These are phyloP conservation scores for Entamoeba nuttalli DNA, from an alignment of 208 protist species.

Conservation along the genomic window DNA sequence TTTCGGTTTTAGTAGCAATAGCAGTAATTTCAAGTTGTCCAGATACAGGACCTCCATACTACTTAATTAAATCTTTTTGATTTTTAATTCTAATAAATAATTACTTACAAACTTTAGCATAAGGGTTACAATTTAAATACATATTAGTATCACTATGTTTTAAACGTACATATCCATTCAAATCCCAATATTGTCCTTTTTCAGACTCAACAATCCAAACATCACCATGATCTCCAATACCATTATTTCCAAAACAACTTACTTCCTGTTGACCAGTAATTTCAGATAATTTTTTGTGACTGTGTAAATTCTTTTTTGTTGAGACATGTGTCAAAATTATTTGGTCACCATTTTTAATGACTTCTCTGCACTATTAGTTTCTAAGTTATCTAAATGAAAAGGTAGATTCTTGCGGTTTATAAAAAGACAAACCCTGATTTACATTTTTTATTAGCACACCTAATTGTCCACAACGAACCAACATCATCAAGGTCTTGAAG, in stretches of 20 bases:
- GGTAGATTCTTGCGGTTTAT: background rate
- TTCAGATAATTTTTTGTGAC: constrained; percentile 6
- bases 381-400: background rate
- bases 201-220: constrained; percentile 35
- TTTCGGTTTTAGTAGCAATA: no score
- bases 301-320: constrained; percentile 17
- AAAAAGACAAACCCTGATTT: background rate
- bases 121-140: no score
- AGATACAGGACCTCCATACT: no score
- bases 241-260: constrained; percentile 41
- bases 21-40: no score
- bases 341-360: background rate
- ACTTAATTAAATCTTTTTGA: no score
- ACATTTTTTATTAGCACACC: background rate
- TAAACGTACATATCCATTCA: no score
- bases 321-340: background rate
- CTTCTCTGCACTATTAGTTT: background rate
- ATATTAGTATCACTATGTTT: no score
- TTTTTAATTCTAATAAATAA: no score
- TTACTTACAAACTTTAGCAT: no score
- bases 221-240: constrained; percentile 41
- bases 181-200: no score
- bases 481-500: constrained; percentile 27
- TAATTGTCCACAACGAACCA: constrained; percentile 20
- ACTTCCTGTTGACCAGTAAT: constrained; percentile 29